Evolutionary conservation across 2,329 filamentous ascomycete genomes (phyloP), one percentile per base, ranked within the genome.

Genomic region (Coniella vitis): DNA sequence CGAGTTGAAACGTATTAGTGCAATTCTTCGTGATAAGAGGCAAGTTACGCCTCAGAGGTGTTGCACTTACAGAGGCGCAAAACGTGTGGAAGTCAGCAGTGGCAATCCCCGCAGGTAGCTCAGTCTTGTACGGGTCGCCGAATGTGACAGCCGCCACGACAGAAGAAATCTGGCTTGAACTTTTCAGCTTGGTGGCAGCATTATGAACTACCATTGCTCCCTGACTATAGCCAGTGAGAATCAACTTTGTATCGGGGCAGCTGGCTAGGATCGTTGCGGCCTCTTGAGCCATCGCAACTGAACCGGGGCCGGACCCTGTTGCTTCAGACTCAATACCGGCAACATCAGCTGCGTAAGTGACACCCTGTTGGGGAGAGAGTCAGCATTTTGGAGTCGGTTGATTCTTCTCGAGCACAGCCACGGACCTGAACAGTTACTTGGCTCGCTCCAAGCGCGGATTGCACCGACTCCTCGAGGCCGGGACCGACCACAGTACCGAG

Each of bases 221-320:
- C 48, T 62, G 60, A 14, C 56, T 57, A 39, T 61, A 72, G 10
- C 69, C 70, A 4, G 65, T 59, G 57, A 72, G 61, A 7, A 70
- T 66, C 32, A 72, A 55, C 22, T 65, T 62, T 3, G 68, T 71
- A 29, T 60, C 55, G 0, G 69, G 68, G 49, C 70, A 73, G 9
- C 57, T 47, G 4, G 54, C 53, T 22, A 63, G 58, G 2, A 65
- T 62, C 34, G 60, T 14, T 10, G 38, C 38, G 12, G 57, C 47
- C 1, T 52, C 41, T 7, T 61, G 47, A 14, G 66, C 66, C 63
- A 69, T 67, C 45, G 78, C 77, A 9, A 64, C 53, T 20, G 75
- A 78, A 34, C 81, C 80, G 51, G 75, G 69, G 25, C 54, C 16
- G 38, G 57, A 51, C 2, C 57, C 58, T 3, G 56, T 57, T 4